Evolutionary conservation across 345 rosid species (phyloP).

Genomic region (Citrus trifoliata): DNA sequence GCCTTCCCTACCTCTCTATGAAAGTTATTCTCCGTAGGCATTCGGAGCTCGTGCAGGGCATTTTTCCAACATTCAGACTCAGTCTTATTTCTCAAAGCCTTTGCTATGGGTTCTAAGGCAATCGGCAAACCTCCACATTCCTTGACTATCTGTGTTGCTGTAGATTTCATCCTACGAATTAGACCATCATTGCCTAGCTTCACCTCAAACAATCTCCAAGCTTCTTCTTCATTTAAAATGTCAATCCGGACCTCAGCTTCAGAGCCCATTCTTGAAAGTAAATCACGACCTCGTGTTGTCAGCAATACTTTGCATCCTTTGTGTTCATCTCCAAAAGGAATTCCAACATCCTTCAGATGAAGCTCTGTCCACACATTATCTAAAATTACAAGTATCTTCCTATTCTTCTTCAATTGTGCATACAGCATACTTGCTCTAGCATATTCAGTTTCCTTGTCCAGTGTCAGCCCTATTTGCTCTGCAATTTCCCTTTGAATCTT

Average conservation of each 20-base stretch:
- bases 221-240: not conserved
- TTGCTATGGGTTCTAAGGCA: too few species aligned
- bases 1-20: too few species aligned
- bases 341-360: not conserved
- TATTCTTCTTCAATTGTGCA: not conserved
- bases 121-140: too few species aligned
- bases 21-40: too few species aligned
- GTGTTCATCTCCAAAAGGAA: not conserved
- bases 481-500: slow-evolving; percentile 2
- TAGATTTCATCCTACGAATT: too few species aligned
- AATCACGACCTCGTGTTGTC: too few species aligned
- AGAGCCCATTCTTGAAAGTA: not conserved
- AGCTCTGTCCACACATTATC: not conserved
- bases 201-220: not conserved
- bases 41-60: not conserved
- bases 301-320: too few species aligned
- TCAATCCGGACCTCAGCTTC: not conserved
- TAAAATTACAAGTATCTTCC: not conserved
- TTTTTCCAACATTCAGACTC: too few species aligned
- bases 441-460: not conserved
- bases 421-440: not conserved
- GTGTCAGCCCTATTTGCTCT: not conserved
- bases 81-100: too few species aligned
- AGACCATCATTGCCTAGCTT: not conserved
- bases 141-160: too few species aligned